These are phyloP conservation scores for Puccinia horiana DNA, from an alignment of 1,284 basidiomycete species.

Conservation along the genomic window DNA sequence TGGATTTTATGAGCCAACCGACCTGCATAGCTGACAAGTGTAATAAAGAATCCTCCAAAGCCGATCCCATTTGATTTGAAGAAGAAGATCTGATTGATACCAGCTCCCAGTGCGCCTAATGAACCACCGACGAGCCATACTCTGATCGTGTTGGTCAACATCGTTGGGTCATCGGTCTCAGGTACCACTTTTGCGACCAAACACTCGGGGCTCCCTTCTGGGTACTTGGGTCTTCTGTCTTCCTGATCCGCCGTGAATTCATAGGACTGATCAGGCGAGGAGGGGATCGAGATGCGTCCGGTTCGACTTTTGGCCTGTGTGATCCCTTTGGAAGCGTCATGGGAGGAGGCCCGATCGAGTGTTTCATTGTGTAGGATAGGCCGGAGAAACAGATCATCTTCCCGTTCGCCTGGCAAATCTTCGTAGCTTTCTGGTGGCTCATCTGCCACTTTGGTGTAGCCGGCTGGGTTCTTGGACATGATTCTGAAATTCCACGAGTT, in stretches of 20 bases:
- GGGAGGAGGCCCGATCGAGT: not conserved
- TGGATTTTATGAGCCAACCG: not conserved
- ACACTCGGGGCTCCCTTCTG: slow-evolving; percentile 22
- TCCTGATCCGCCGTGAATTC: not conserved
- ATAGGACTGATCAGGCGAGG: not conserved
- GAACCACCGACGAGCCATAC: slow-evolving; percentile 62
- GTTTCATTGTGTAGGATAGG: not conserved
- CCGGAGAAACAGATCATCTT: slow-evolving; percentile 6
- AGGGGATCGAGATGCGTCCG: not conserved
- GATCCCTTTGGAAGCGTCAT: not conserved
- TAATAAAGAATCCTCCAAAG: slow-evolving; percentile 17
- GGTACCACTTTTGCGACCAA: slow-evolving; percentile 58
- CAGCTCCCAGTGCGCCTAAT: slow-evolving; percentile 64
- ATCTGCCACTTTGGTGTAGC: slow-evolving; percentile 6
- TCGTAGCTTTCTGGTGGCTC: not conserved
- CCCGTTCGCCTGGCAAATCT: not conserved
- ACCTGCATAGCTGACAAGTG: slow-evolving; percentile 29
- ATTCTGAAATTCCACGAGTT: not conserved
- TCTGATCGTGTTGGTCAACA: slow-evolving; percentile 64
- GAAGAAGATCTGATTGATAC: slow-evolving; percentile 59
- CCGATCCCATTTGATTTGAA: slow-evolving; percentile 38
- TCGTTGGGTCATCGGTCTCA: slow-evolving; percentile 63
- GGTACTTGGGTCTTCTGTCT: not conserved
- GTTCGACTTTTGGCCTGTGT: slow-evolving; percentile 14
- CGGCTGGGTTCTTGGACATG: slow-evolving; percentile 18